A percentile compares a stretch with the other conserved stretches of the same genome.
phyloP scores from a whole-genome alignment of 2,329 filamentous ascomycete genomes.

The Fusarium sp. region DNA sequence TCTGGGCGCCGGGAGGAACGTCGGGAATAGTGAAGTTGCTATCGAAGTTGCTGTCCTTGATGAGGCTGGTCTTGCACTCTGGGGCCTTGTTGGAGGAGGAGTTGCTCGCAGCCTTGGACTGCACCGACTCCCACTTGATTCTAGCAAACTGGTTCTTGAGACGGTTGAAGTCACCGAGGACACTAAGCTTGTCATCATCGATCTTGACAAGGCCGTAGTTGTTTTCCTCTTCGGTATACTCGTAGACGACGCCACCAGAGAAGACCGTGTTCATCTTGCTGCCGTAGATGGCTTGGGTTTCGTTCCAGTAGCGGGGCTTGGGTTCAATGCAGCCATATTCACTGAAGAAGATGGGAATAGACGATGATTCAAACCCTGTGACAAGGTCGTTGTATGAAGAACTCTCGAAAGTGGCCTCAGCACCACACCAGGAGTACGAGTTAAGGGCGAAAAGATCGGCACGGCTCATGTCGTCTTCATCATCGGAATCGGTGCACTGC shows the following conservation, averaged over 20 bases:
- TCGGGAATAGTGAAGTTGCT: constrained; percentile 82
- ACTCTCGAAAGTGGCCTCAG: constrained; percentile 68
- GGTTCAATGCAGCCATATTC: constrained; percentile 83
- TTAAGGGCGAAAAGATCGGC: constrained; percentile 83
- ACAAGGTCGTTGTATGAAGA: constrained; percentile 73
- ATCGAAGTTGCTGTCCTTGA: constrained; percentile 75
- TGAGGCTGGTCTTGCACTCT: constrained; percentile 73
- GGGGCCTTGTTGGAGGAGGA: constrained; percentile 63
- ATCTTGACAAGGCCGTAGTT: constrained; percentile 73
- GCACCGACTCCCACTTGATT: constrained; percentile 76
- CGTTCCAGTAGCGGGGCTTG: constrained; percentile 78
- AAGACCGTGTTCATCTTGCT: constrained; percentile 74
- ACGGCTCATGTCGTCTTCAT: constrained; percentile 68
- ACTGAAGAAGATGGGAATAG: constrained; percentile 83
- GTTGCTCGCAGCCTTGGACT: constrained; percentile 68
- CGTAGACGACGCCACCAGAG: constrained; percentile 83
- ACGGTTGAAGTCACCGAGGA: constrained; percentile 76
- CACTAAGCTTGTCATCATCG: constrained; percentile 65
- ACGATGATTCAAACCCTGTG: constrained; percentile 70
- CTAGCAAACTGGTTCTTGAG: constrained; percentile 80
- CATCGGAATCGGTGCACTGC: constrained; percentile 69
- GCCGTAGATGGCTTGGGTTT: constrained; percentile 78
- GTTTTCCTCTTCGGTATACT: constrained; percentile 78
- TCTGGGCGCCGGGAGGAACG: constrained; percentile 73
- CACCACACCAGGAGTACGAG: constrained; percentile 75